phyloP scores from a whole-genome alignment of 2,329 filamentous ascomycete genomes.

The Chaetomium olivaceum region DNA sequence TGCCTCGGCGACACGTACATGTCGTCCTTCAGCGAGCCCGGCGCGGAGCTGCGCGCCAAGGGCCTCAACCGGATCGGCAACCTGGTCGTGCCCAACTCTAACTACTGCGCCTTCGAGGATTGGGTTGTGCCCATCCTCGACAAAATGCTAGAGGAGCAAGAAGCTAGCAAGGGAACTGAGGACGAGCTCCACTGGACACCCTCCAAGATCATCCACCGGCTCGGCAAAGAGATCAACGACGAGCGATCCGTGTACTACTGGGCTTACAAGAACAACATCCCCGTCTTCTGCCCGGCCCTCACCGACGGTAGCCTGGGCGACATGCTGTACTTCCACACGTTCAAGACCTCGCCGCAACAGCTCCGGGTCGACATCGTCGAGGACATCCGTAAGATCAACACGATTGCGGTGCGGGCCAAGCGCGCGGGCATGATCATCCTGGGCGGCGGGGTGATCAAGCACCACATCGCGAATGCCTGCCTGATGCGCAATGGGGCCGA shows the following conservation, averaged over 20 bases:
- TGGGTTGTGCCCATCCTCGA: constrained; percentile 97
- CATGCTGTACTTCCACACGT: constrained; percentile 99
- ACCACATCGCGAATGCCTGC: constrained; percentile 97
- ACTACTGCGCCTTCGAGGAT: constrained; percentile 97
- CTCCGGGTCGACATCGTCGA: constrained; percentile 89
- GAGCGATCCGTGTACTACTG: constrained; percentile 93
- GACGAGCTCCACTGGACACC: constrained; percentile 87
- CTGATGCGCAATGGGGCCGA: constrained; percentile 98
- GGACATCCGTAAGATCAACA: constrained; percentile 92
- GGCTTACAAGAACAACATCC: constrained; percentile 96
- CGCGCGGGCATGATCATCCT: constrained; percentile 93
- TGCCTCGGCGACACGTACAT: constrained; percentile 94
- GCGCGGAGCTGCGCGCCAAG: constrained; percentile 75
- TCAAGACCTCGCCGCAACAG: constrained; percentile 79
- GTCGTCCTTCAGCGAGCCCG: constrained; percentile 76
- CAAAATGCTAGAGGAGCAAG: constrained; percentile 89
- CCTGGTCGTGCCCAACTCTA: constrained; percentile 90
- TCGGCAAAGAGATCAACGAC: constrained; percentile 93
- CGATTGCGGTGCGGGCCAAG: constrained; percentile 82
- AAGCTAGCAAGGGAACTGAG: constrained; percentile 69
- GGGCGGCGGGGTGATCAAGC: constrained; percentile 93
- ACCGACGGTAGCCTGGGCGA: constrained; percentile 95
- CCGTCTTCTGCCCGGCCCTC: constrained; percentile 92
- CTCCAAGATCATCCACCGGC: constrained; percentile 82
- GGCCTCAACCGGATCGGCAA: constrained; percentile 97